phyloP scores from a whole-genome alignment of 2,329 filamentous ascomycete genomes.

The Penicillium palitans region DNA sequence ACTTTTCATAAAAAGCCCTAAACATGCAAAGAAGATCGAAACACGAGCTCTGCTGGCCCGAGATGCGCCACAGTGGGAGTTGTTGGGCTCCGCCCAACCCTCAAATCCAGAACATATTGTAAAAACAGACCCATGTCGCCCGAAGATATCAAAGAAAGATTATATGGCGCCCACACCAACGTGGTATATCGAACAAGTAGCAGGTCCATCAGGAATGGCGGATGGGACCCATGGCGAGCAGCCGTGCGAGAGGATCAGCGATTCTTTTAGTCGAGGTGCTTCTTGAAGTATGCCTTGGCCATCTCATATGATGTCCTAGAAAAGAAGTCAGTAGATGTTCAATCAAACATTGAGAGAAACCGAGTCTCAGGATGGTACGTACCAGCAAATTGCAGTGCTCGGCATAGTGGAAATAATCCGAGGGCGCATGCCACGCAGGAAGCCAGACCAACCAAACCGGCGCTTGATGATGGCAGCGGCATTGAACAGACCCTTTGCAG shows the following conservation, averaged over 20 bases:
- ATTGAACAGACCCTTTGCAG: conserved; percentile 77
- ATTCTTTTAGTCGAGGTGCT: conserved; percentile 32
- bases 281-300: conserved; percentile 67
- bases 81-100: conserved; percentile 15
- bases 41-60: conserved; percentile 4
- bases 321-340: conserved; percentile 9
- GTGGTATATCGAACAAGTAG: conserved; percentile 16
- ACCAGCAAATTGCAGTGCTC: conserved; percentile 99
- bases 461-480: conserved; percentile 79
- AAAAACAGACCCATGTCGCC: conserved; percentile 16
- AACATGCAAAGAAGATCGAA: conserved; percentile 23
- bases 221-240: conserved; percentile 10
- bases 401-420: conserved; percentile 96
- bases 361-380: conserved; percentile 33
- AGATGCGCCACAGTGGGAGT: conserved; percentile 11
- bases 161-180: conserved; percentile 12
- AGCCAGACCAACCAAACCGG: conserved; percentile 80
- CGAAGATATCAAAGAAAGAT: conserved; percentile 15
- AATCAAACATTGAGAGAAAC: background rate
- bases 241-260: background rate
- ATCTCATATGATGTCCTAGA: conserved; percentile 66
- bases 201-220: conserved; percentile 3
- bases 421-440: conserved; percentile 90
- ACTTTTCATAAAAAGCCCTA: conserved; percentile 20
- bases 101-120: conserved; percentile 7